Percentiles rank a stretch among this genome's conserved stretches.
phyloP scores from a whole-genome alignment of 495 filamentous ascomycete genomes.

The Penicillium flavigenum region DNA sequence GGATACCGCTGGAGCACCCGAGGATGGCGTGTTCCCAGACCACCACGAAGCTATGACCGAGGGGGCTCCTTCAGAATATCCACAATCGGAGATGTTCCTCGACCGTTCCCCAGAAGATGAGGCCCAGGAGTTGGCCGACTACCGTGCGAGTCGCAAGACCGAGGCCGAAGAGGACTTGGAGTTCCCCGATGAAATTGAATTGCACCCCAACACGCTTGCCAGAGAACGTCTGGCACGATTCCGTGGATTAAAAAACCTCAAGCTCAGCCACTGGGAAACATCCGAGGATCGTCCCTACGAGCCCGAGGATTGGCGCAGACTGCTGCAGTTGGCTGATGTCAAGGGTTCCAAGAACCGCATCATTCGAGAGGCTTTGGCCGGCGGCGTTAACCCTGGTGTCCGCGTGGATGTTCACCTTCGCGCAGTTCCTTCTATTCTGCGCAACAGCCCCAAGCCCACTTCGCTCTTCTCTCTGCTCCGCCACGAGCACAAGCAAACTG shows the following conservation, averaged over 20 bases:
- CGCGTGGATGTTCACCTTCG: constrained; percentile 78
- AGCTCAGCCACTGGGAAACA: constrained; percentile 82
- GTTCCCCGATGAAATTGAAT: constrained; percentile 96
- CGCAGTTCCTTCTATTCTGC: constrained; percentile 62
- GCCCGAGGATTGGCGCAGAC: constrained; percentile 82
- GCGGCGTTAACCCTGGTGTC: constrained; percentile 79
- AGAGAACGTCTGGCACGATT: constrained; percentile 82
- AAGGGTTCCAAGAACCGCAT: constrained; percentile 71
- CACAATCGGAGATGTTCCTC: constrained; percentile 86
- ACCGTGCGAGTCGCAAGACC: constrained; percentile 68
- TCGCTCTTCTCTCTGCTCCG: constrained; percentile 80
- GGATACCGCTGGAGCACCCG: constrained; percentile 56
- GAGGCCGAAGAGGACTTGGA: constrained; percentile 88
- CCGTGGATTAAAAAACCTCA: constrained; percentile 84
- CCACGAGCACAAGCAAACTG: constrained; percentile 91
- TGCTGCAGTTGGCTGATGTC: constrained; percentile 83
- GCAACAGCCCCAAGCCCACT: constrained; percentile 58
- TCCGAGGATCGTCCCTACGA: constrained; percentile 80
- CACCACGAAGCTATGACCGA: constrained; percentile 71
- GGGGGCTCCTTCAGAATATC: constrained; percentile 76
- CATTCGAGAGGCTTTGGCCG: constrained; percentile 75
- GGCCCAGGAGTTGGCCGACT: constrained; percentile 71
- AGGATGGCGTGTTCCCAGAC: constrained; percentile 77
- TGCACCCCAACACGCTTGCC: constrained; percentile 83
- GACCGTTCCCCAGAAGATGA: constrained; percentile 88